phyloP scores from a whole-genome alignment of 78 protist species.

The slime mould (Dictyostelium discoideum) region DNA sequence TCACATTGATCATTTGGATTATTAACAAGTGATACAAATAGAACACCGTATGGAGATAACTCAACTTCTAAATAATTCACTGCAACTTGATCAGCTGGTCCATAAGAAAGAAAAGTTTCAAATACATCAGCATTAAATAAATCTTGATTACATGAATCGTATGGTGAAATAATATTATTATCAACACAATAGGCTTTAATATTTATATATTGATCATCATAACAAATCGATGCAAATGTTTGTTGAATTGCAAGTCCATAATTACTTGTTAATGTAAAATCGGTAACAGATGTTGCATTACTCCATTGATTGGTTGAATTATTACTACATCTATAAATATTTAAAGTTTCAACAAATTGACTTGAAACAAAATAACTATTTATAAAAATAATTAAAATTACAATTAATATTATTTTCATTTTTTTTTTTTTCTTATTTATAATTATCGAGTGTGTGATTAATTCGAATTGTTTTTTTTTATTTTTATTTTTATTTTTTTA shows the following conservation, averaged over 20 bases:
- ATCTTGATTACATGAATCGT: slow-evolving; percentile 45
- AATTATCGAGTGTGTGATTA: not conserved
- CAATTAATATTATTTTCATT: not conserved
- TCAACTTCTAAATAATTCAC: slow-evolving; percentile 61
- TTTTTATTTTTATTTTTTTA: too few relatives aligned
- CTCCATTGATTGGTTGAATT: not conserved
- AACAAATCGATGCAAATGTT: slow-evolving; percentile 33
- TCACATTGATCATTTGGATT: slow-evolving; percentile 45
- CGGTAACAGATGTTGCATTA: slow-evolving; percentile 11
- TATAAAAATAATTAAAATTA: not conserved
- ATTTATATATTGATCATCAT: slow-evolving; percentile 8
- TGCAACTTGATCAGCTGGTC: not conserved
- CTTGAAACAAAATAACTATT: not conserved
- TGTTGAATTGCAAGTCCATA: slow-evolving; percentile 41
- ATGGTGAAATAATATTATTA: slow-evolving; percentile 41
- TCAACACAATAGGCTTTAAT: slow-evolving; percentile 14
- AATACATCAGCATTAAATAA: slow-evolving; percentile 50
- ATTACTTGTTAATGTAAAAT: not conserved
- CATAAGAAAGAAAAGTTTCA: slow-evolving; percentile 36
- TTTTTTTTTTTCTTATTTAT: not conserved
- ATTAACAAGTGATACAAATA: slow-evolving; percentile 47
- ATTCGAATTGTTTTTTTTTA: not conserved
- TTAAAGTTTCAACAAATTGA: not conserved
- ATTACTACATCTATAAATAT: not conserved
- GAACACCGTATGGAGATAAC: slow-evolving; percentile 45